Evolutionary conservation across 306 rosid genomes (phyloP), one percentile per base, ranked within the genome.

Genomic region (Citrullus amarus): DNA sequence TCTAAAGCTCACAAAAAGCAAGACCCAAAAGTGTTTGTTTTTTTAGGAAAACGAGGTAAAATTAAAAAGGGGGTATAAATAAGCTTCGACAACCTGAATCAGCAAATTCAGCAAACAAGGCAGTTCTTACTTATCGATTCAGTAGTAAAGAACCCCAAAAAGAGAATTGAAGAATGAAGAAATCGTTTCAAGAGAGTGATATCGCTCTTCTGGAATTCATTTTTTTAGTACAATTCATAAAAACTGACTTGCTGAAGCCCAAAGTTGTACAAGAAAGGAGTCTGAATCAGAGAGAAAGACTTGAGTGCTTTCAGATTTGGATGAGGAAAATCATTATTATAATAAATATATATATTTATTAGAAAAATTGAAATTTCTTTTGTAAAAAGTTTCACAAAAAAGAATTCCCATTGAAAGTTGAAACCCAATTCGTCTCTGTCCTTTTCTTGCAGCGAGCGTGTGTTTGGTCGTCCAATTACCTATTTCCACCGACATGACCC

Each of bases 401-500:
- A 80, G 22, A 25, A 17, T 56, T 38, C 0, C 16, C 15, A 34
- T 65, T 74, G 30, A 56, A 78, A 12, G 54, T 13, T 2, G 17
- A 48, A 22, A 43, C 53, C 53, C 28, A 46, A 18, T 56, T 8
- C 39, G 1, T 61, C 46, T 41, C 38, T 41, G 17, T 46, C 41
- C 34, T 36, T 28, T 46, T 36, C 20, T 20, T 51, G 73, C 51
- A 38, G 6, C 73, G 51, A 39, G 63, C 75, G 75, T 81, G 56
- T 56, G 48, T 60, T 71, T 65, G 70, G 78, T 43, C 81, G 62
- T 75, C 6, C 81, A 67, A 39, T 75, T 85, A 65, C 78, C 86
- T 75, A 75, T 83, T 83, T 84, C 87, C 88, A 81, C 86, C 90
- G 90, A 85, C 90, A 85, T 80, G 18, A 22, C n/a, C 65, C n/a